phyloP scores from a whole-genome alignment of 345 rosid species.

The Raphanus sativus region DNA sequence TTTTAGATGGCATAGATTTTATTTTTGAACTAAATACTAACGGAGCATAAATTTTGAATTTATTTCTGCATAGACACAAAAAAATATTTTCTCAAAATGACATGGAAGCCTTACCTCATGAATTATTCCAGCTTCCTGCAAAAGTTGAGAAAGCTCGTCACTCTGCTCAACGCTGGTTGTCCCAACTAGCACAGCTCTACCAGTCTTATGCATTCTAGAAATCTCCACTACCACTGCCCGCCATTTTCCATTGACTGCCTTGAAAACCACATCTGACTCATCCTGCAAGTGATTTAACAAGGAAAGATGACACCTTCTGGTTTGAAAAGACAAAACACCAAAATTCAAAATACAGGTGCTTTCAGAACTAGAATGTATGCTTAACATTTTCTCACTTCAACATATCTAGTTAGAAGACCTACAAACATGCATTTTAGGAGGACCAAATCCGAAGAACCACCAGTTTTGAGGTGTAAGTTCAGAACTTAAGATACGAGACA shows the following conservation, averaged over 20 bases:
- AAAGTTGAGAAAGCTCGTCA: conserved; percentile 77
- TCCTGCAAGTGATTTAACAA: conserved; percentile 61
- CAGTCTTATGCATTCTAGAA: conserved; percentile 90
- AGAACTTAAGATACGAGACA: conserved; percentile 26
- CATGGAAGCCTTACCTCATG: conserved; percentile 67
- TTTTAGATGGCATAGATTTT: background rate
- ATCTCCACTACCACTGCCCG: conserved; percentile 93
- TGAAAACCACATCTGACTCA: conserved; percentile 95
- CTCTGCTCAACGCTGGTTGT: conserved; percentile 99
- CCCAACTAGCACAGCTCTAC: conserved; percentile 94
- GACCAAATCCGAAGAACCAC: conserved; percentile 3
- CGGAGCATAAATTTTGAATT: background rate
- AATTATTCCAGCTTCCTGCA: conserved; percentile 79
- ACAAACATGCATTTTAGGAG: background rate
- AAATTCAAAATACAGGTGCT: conserved; percentile 4
- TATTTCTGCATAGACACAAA: background rate
- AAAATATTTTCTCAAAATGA: background rate
- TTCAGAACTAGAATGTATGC: conserved; percentile 13
- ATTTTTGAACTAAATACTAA: background rate
- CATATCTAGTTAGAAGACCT: conserved; percentile 5
- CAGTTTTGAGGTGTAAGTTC: conserved; percentile 8
- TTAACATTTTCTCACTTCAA: conserved; percentile 6
- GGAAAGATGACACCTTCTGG: background rate
- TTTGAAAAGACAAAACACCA: background rate
- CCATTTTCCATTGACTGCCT: conserved; percentile 92